Percentiles rank a stretch among this genome's conserved stretches.
These are phyloP conservation scores for Exutisphaerella laricina DNA, from an alignment of 2,329 filamentous ascomycete genomes.

Conservation along the genomic window DNA sequence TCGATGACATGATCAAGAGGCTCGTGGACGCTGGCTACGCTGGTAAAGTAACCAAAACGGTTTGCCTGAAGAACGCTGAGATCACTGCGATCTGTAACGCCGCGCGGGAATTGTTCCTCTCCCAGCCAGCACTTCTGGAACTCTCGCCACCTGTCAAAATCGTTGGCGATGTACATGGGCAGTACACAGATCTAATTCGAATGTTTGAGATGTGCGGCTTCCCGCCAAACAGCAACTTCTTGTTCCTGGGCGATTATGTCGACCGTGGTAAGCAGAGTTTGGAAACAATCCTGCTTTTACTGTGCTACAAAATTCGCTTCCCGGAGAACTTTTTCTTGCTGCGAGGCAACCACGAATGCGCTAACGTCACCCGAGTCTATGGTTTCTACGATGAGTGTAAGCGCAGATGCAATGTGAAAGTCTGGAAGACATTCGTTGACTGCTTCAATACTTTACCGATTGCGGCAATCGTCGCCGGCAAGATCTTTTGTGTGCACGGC, in stretches of 20 bases:
- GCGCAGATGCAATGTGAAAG: slow-evolving; percentile 88
- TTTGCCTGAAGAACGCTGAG: slow-evolving; percentile 95
- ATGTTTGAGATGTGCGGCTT: slow-evolving; percentile 99
- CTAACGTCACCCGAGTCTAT: slow-evolving; percentile 91
- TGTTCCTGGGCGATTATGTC: slow-evolving; percentile 94
- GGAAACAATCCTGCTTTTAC: slow-evolving; percentile 84
- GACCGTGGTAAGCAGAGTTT: slow-evolving; percentile 93
- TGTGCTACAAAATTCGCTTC: slow-evolving; percentile 97
- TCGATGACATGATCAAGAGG: slow-evolving; percentile 95
- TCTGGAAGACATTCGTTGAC: slow-evolving; percentile 97
- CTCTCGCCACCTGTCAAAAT: slow-evolving; percentile 95
- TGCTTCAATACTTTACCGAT: slow-evolving; percentile 95
- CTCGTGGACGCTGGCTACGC: slow-evolving; percentile 92
- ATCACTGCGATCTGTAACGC: slow-evolving; percentile 90
- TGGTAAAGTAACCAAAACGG: slow-evolving; percentile 94
- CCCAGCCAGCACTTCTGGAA: slow-evolving; percentile 86
- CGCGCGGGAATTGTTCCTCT: slow-evolving; percentile 81
- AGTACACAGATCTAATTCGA: slow-evolving; percentile 91
- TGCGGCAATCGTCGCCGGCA: slow-evolving; percentile 91
- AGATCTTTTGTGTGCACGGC: slow-evolving; percentile 97
- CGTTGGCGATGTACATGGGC: slow-evolving; percentile 92
- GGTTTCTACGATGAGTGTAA: slow-evolving; percentile 99
- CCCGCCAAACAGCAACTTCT: slow-evolving; percentile 82
- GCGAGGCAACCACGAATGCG: slow-evolving; percentile 93
- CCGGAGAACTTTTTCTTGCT: slow-evolving; percentile 96